Conservation (phyloP, 2,329 filamentous ascomycete genomes). For the Byssoonygena ceratinophila region DNA sequence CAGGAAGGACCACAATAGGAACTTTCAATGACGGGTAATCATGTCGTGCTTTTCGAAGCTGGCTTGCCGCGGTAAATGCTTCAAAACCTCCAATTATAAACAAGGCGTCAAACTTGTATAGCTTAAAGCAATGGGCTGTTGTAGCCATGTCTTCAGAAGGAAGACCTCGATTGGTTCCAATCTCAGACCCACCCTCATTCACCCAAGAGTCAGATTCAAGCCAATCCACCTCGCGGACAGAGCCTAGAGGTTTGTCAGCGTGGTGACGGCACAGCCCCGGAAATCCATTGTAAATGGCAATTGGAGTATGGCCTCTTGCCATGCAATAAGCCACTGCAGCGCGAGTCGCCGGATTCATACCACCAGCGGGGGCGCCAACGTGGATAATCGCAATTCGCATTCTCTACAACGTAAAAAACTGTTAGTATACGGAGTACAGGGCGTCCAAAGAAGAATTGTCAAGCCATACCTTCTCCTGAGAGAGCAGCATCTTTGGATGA, state of each 20-base stretch:
- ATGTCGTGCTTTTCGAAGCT: constrained; percentile 69
- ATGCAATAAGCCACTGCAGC: constrained; percentile 89
- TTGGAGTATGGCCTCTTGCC: constrained; percentile 77
- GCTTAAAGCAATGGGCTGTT: constrained; percentile 70
- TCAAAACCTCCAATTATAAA: constrained; percentile 94
- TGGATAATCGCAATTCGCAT: constrained; percentile 96
- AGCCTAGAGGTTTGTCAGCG: constrained; percentile 65
- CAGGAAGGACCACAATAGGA: constrained; percentile 79
- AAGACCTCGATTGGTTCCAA: constrained; percentile 91
- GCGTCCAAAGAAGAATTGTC: not conserved
- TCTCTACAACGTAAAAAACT: constrained; percentile 44
- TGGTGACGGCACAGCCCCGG: constrained; percentile 88
- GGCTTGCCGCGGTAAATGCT: constrained; percentile 82
- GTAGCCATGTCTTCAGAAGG: constrained; percentile 76
- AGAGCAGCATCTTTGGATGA: constrained; percentile 56
- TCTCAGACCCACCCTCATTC: constrained; percentile 92
- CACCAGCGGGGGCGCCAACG: constrained; percentile 88
- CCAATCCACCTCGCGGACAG: constrained; percentile 81
- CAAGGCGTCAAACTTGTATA: constrained; percentile 80
- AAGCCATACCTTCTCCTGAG: constrained; percentile 55
- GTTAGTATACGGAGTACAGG: not conserved
- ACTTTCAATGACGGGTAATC: constrained; percentile 81
- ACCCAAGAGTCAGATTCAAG: constrained; percentile 92
- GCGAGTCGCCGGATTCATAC: constrained; percentile 94
- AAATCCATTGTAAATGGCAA: constrained; percentile 95